phyloP scores from a whole-genome alignment of 352 stramenopile species.

The Elongisporangium undulatum region DNA sequence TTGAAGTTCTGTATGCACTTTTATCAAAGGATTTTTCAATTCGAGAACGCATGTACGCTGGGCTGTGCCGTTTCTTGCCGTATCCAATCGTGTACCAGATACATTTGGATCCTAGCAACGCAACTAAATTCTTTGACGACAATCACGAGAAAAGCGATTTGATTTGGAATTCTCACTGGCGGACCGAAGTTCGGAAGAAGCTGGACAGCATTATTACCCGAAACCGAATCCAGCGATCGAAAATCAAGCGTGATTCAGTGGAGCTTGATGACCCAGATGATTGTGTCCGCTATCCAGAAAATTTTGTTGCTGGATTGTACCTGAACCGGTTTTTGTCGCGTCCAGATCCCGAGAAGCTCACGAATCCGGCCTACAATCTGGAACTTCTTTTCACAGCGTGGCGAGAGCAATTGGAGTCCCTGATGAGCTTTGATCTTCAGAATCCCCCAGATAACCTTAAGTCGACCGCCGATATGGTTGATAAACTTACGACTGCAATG shows the following conservation, averaged over 20 bases:
- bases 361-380: slow-evolving; percentile 74
- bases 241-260: slow-evolving; percentile 78
- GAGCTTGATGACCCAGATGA: slow-evolving; percentile 62
- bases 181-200: slow-evolving; percentile 71
- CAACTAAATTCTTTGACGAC: slow-evolving; percentile 75
- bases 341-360: slow-evolving; percentile 67
- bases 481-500: slow-evolving; percentile 71
- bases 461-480: slow-evolving; percentile 40
- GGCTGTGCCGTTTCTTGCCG: slow-evolving; percentile 65
- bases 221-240: slow-evolving; percentile 64
- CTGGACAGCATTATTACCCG: slow-evolving; percentile 75
- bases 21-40: slow-evolving; percentile 67
- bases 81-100: slow-evolving; percentile 84
- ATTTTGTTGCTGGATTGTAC: slow-evolving; percentile 73
- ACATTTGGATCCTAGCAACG: slow-evolving; percentile 68
- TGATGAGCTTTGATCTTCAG: slow-evolving; percentile 62
- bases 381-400: slow-evolving; percentile 72
- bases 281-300: slow-evolving; percentile 50
- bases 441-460: slow-evolving; percentile 53
- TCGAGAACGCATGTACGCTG: slow-evolving; percentile 69
- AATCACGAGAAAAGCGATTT: slow-evolving; percentile 82
- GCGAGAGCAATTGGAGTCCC: slow-evolving; percentile 44
- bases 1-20: slow-evolving; percentile 75
- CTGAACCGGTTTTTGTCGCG: slow-evolving; percentile 67
- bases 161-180: slow-evolving; percentile 77